Evolutionary conservation across 345 rosid species (phyloP), one percentile per base, ranked within the genome.

Genomic region (Citrus sinensis): DNA sequence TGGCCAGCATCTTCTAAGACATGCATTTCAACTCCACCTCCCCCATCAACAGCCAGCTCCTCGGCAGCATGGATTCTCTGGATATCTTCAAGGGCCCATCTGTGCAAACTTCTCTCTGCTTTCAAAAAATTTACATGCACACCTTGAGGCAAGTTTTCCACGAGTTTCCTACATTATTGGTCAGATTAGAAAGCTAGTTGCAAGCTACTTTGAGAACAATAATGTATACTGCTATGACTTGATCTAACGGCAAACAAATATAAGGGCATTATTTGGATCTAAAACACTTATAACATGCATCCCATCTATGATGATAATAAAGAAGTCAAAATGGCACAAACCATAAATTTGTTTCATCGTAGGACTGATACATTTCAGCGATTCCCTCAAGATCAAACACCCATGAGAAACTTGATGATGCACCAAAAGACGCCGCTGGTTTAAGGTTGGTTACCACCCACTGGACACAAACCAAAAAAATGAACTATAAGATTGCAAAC

Each of bases 1-100:
- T 95, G 97, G 16, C 99, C 98, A 7, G 97, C 99, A 68, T 93
- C 98, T 88, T 93, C 99, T 35, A 95, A 93, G 81, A 93, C 99
- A 80, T 95, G 98, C 97, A 95, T 93, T 82, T 93, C 93, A 54
- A 91, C 96, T 60, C 97, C 97, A 17, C 94, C 94, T 9, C 98
- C 99, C 76, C 91, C 94, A 25, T 93, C 97, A 65, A 90, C 81
- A 67, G 98, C 96, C n/a, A 88, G 78, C 90, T 89, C 91, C 80
- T 95, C 98, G 3, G 98, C 98, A 0, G 92, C 88, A n/a, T 92
- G 98, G 76, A 95, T 95, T 64, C 98, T 83, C 80, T 89, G 98
- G 73, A 95, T 90, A 85, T 95, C 98, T 91, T 90, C 87, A 20
- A 95, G 87, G 34, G 98, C 98, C 98, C 98, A 95, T 64, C 97